Evolutionary conservation across 495 filamentous ascomycete species (phyloP).

Genomic region (Elasticomyces elasticus): DNA sequence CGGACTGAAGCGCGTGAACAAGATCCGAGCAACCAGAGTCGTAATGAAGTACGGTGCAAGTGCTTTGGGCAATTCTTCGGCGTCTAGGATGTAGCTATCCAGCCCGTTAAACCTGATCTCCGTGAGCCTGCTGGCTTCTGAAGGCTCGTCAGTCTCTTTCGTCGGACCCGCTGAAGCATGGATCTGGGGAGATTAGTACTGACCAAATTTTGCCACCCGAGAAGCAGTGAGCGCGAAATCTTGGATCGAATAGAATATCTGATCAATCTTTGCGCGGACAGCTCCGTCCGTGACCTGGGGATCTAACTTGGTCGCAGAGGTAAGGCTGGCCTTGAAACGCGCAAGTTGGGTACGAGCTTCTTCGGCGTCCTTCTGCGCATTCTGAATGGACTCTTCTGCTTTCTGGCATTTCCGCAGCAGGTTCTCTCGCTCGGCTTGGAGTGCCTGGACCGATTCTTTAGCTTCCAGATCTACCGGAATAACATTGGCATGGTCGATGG

Average conservation of each 20-base stretch:
- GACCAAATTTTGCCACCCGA: not conserved
- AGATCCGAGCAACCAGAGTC: not conserved
- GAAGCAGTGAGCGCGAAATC: slow-evolving; percentile 2
- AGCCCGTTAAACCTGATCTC: not conserved
- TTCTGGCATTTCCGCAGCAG: not conserved
- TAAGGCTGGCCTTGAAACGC: not conserved
- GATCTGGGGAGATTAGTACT: not conserved
- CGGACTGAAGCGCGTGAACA: not conserved
- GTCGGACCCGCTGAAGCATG: too few relatives aligned
- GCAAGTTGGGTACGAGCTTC: not conserved
- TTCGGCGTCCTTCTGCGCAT: not conserved
- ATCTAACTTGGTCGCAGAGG: not conserved
- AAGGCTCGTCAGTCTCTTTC: not conserved
- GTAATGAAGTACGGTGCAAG: not conserved
- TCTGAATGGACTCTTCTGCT: not conserved
- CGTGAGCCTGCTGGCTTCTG: not conserved
- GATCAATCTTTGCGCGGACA: not conserved
- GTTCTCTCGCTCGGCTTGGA: not conserved
- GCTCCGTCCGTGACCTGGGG: not conserved
- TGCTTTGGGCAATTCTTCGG: not conserved
- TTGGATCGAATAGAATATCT: slow-evolving; percentile 6
- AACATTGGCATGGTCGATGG: not conserved
- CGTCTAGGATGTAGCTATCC: not conserved
- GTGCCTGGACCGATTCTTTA: not conserved
- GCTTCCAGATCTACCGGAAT: not conserved